Percentiles rank a stretch among this genome's conserved stretches.
phyloP scores from a whole-genome alignment of 768 basidiomycete species.

The Pseudohyphozyma bogoriensis region DNA sequence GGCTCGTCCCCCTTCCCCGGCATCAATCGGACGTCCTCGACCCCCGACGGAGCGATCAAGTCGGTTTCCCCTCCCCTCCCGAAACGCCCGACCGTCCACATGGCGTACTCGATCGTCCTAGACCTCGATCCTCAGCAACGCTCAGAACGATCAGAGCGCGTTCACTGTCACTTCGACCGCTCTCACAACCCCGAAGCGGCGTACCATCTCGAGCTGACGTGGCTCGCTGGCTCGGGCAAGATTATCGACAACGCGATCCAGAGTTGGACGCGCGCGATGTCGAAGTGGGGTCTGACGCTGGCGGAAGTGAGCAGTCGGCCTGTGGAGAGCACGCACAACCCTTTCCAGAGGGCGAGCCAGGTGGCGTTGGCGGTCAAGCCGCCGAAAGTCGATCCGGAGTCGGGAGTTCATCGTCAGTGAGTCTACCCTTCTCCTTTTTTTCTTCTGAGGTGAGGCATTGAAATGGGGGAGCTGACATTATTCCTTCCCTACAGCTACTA shows the following conservation, averaged over 20 bases:
- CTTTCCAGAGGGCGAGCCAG: slow-evolving; percentile 84
- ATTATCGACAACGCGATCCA: slow-evolving; percentile 80
- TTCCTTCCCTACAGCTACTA: background rate
- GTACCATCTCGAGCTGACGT: slow-evolving; percentile 94
- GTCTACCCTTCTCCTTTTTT: slow-evolving; percentile 73
- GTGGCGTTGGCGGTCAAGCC: slow-evolving; percentile 66
- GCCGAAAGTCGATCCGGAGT: slow-evolving; percentile 42
- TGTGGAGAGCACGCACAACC: slow-evolving; percentile 50
- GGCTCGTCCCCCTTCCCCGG: slow-evolving; percentile 16
- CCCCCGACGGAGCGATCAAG: too few species aligned
- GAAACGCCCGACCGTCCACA: slow-evolving; percentile 40
- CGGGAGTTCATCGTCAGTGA: slow-evolving; percentile 42
- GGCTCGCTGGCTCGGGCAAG: slow-evolving; percentile 88
- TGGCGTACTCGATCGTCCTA: slow-evolving; percentile 84
- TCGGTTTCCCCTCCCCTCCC: background rate
- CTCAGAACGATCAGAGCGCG: slow-evolving; percentile 31
- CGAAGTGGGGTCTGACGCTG: slow-evolving; percentile 78
- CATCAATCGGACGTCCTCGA: background rate
- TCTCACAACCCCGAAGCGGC: slow-evolving; percentile 90
- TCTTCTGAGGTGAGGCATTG: too few species aligned
- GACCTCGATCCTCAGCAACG: slow-evolving; percentile 59
- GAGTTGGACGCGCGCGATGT: slow-evolving; percentile 69
- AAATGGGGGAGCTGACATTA: background rate
- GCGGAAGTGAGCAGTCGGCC: slow-evolving; percentile 49
- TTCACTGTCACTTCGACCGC: slow-evolving; percentile 77